Percentiles rank a stretch among this genome's conserved stretches.
These are phyloP conservation scores for Margaritispora aquatica DNA, from an alignment of 495 filamentous ascomycete genomes.

Conservation along the genomic window DNA sequence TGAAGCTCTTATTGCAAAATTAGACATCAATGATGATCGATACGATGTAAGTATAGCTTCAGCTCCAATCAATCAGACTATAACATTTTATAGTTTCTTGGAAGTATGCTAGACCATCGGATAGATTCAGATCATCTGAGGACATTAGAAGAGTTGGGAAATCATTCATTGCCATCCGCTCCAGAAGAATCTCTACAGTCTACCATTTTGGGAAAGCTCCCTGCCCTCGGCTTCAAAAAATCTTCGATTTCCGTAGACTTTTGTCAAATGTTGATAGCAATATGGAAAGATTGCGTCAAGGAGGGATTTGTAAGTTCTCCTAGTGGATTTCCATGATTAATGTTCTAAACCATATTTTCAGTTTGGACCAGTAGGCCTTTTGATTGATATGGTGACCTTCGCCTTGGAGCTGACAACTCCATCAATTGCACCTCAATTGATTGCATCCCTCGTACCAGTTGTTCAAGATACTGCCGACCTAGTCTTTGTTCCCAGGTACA, in stretches of 20 bases:
- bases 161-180: slow-evolving; percentile 18
- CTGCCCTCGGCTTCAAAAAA: slow-evolving; percentile 14
- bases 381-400: slow-evolving; percentile 21
- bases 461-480: slow-evolving; percentile 21
- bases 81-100: slow-evolving; percentile 17
- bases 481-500: slow-evolving; percentile 19
- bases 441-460: slow-evolving; percentile 17
- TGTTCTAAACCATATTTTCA: not conserved
- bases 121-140: slow-evolving; percentile 12
- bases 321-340: not conserved
- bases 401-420: slow-evolving; percentile 22
- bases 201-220: slow-evolving; percentile 19
- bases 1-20: slow-evolving; percentile 16
- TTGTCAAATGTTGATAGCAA: slow-evolving; percentile 20
- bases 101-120: slow-evolving; percentile 22
- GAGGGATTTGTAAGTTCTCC: slow-evolving; percentile 19
- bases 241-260: slow-evolving; percentile 17
- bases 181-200: slow-evolving; percentile 22
- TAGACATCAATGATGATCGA: slow-evolving; percentile 21
- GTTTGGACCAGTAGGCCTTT: slow-evolving; percentile 20
- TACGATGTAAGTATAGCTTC: slow-evolving; percentile 19
- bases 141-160: slow-evolving; percentile 21
- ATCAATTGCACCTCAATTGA: slow-evolving; percentile 16
- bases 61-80: not conserved
- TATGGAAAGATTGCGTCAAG: slow-evolving; percentile 21